Base-by-base conservation (phyloP, 192 early-diverging fungal species). In the Backusella tarrabulga region DNA sequence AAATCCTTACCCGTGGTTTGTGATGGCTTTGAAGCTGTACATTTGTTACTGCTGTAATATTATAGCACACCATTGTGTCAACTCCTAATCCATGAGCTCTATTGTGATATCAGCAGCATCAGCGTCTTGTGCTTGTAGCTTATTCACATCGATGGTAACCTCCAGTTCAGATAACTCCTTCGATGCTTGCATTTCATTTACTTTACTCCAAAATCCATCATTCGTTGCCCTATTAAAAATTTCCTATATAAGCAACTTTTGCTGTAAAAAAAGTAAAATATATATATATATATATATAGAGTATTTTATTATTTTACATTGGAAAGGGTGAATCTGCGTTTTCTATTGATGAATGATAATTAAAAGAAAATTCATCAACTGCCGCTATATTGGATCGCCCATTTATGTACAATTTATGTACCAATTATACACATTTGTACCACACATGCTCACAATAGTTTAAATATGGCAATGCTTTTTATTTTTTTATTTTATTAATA, bases 391-490 rank as follows among this genome's bases (percentile, higher is more conserved):
- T 50, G 46, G 46, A 50, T 50, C 46, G 46, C 46, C 46, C 46
- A 21, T 50, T 50, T 50, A 50, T 19, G 46, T 50, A 6, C 46
- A 19, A 21, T 50, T 50, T 50, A 50, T 19, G 46, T 50, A 6
- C 19, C 7, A 50, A n/a, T 19, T 7, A 50, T 50, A 50, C 6
- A n/a, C 6, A n/a, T 50, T 50, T 50, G 46, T 50, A n/a, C 46
- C 1, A 50, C 46, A 5, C 19, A 50, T n/a, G 19, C 6, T 19
- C 46, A 50, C 4, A 1, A 50, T 6, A 15, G 46, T 5, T 50
- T 19, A 50, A n/a, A 50, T 17, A n/a, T 17, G 19, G 46, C 17
- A 50, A 21, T n/a, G 90, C 14, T 93, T 95, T 94, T 81, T 94
- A 92, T 66, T 91, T 91, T 84, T n/a, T 50, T 6, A 6, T 19